phyloP scores from a whole-genome alignment of 1,284 basidiomycete species.

The Inonotus hispidus region DNA sequence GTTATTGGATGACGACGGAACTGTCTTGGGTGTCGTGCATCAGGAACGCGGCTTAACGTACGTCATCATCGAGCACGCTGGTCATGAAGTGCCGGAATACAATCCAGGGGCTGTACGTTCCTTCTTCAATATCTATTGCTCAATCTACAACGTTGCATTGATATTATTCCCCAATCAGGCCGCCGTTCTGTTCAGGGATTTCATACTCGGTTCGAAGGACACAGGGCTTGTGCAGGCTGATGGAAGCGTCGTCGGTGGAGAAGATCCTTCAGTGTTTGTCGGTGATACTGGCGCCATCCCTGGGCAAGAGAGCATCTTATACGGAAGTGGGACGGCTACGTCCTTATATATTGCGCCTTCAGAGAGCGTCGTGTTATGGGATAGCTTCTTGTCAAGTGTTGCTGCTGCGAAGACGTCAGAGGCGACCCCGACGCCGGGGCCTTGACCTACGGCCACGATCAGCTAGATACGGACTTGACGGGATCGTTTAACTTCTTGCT shows the following conservation, averaged over 20 bases:
- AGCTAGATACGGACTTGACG: no score
- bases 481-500: no score
- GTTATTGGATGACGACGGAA: slow-evolving; percentile 52
- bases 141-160: slow-evolving; percentile 2
- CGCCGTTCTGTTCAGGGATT: slow-evolving; percentile 48
- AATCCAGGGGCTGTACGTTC: slow-evolving; percentile 46
- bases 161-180: slow-evolving; percentile 34
- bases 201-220: slow-evolving; percentile 48
- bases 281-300: slow-evolving; percentile 35
- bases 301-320: slow-evolving; percentile 47
- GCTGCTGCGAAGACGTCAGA: not conserved
- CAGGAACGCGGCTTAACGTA: slow-evolving; percentile 69
- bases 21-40: slow-evolving; percentile 62
- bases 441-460: not conserved
- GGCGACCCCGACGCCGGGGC: not conserved
- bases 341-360: slow-evolving; percentile 48
- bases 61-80: slow-evolving; percentile 48
- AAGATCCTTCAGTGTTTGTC: slow-evolving; percentile 35
- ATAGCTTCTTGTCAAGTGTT: slow-evolving; percentile 26
- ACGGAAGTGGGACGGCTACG: slow-evolving; percentile 40
- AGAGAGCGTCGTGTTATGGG: slow-evolving; percentile 54
- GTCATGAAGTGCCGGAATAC: slow-evolving; percentile 51
- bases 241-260: slow-evolving; percentile 48
- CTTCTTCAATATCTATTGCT: not conserved
- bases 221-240: slow-evolving; percentile 42